Evolutionary conservation across 352 stramenopile species (phyloP), one percentile per base, ranked within the genome.

Genomic region (Pilasporangium apinafurcum): DNA sequence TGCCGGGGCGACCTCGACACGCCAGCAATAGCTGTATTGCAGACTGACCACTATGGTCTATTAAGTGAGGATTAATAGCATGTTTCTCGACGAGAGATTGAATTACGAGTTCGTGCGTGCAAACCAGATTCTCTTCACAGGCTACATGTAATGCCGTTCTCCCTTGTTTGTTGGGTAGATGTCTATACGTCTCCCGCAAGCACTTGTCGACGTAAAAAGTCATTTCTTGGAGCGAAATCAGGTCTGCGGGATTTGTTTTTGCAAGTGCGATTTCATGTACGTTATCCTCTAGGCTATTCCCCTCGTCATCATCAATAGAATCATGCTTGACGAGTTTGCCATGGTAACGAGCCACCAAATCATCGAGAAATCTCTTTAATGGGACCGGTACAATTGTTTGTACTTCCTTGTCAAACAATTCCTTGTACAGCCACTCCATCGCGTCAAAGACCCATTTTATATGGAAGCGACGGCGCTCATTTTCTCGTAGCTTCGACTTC

Each of bases 71-170:
- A 42, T 73, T 77, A 38, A 66, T 82, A 0, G 72, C 78, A 37
- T 85, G 58, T 4, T 51, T 64, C 26, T 85, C 72, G 10, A 50
- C 51, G 33, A 87, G 47, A 17, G 55, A 59, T 3, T 80, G 65
- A 37, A 90, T 81, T 28, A 71, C 52, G 1, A 75, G 51, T 51
- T 91, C 78, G 29, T 91, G 78, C 3, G 72, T 91, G 30, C 79
- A 91, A 47, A 87, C 76, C 28, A 91, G 53, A 49, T 87, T 91
- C 44, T 86, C 73, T n/a, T 91, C 73, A 31, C 79, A 88, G 4
- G 79, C 73, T 2, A 91, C 51, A 48, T 91, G 79, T 5, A 91
- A 51, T 13, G 79, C 61, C 3, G 73, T 86, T 3, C 62, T 61
- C 13, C 79, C 79, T 20, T 87, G 75, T 5, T 71, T 63, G 52